Conservation (phyloP, 2,329 filamentous ascomycete genomes). For the Aquanectria penicillioides region DNA sequence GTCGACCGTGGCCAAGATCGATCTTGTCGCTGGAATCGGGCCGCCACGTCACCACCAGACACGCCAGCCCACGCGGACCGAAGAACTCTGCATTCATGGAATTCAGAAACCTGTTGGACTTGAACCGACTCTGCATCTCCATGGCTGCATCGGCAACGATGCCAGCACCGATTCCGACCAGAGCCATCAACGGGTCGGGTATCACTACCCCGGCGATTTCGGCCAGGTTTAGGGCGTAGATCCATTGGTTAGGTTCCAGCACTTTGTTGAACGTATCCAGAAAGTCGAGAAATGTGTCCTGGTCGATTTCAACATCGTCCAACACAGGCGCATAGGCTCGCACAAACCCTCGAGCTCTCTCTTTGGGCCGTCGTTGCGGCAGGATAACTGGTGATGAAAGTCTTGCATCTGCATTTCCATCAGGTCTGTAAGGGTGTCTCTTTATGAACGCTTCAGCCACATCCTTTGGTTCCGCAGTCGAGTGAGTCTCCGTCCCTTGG, state of each 20-base stretch:
- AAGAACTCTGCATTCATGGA: slow-evolving; percentile 66
- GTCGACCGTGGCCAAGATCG: slow-evolving; percentile 5
- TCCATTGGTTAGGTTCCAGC: slow-evolving; percentile 1
- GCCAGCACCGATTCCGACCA: slow-evolving; percentile 50
- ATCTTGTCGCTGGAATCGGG: slow-evolving; percentile 48
- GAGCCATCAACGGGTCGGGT: slow-evolving; percentile 1
- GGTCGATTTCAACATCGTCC: slow-evolving; percentile 55
- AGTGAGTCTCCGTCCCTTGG: not conserved
- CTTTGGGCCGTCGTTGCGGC: slow-evolving; percentile 60
- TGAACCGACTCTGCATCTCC: slow-evolving; percentile 51
- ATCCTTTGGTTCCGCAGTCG: not conserved
- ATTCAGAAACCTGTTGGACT: slow-evolving; percentile 65
- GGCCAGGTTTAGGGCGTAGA: slow-evolving; percentile 42
- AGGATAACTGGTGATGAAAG: slow-evolving; percentile 56
- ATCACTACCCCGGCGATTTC: not conserved
- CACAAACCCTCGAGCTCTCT: slow-evolving; percentile 60
- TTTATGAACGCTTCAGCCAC: slow-evolving; percentile 1
- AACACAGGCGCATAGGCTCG: slow-evolving; percentile 63
- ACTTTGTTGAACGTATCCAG: slow-evolving; percentile 21
- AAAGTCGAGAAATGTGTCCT: slow-evolving; percentile 40
- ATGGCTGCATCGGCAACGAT: slow-evolving; percentile 53
- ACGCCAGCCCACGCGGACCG: slow-evolving; percentile 63
- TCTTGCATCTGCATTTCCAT: not conserved
- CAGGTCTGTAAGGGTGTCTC: not conserved
- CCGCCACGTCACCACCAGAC: slow-evolving; percentile 62